Evolutionary conservation across 345 rosid species (phyloP).

Genomic region (Erodium maritimum): DNA sequence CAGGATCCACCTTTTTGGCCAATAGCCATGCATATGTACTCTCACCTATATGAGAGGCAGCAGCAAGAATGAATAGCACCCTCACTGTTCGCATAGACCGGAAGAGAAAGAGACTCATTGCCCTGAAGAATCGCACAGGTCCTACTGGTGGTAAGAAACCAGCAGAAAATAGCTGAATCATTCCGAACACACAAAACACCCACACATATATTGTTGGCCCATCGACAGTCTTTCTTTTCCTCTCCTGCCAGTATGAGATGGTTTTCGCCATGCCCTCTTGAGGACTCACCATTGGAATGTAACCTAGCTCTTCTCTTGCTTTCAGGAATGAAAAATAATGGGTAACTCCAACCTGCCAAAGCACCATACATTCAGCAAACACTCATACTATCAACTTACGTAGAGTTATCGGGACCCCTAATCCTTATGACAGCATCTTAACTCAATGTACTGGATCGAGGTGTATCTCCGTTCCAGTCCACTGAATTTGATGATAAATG

Average conservation of each 20-base stretch:
- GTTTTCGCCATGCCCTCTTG: constrained; percentile 84
- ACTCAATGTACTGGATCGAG: too few relatives aligned
- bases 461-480: too few relatives aligned
- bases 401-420: too few relatives aligned
- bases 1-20: constrained; percentile 58
- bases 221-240: constrained; percentile 52
- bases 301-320: constrained; percentile 83
- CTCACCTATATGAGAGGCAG: constrained; percentile 38
- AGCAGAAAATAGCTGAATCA: constrained; percentile 30
- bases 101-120: constrained; percentile 40
- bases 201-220: constrained; percentile 59
- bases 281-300: constrained; percentile 69
- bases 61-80: constrained; percentile 24
- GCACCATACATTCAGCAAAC: not conserved
- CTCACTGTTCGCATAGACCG: constrained; percentile 35
- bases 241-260: constrained; percentile 60
- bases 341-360: constrained; percentile 72
- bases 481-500: too few relatives aligned
- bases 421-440: too few relatives aligned
- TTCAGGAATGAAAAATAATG: constrained; percentile 83
- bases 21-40: constrained; percentile 48
- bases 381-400: not conserved
- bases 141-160: constrained; percentile 62
- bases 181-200: constrained; percentile 42
- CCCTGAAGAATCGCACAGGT: constrained; percentile 47